These are phyloP conservation scores for Calvatia gigantea DNA, from an alignment of 768 basidiomycete genomes.

Conservation along the genomic window DNA sequence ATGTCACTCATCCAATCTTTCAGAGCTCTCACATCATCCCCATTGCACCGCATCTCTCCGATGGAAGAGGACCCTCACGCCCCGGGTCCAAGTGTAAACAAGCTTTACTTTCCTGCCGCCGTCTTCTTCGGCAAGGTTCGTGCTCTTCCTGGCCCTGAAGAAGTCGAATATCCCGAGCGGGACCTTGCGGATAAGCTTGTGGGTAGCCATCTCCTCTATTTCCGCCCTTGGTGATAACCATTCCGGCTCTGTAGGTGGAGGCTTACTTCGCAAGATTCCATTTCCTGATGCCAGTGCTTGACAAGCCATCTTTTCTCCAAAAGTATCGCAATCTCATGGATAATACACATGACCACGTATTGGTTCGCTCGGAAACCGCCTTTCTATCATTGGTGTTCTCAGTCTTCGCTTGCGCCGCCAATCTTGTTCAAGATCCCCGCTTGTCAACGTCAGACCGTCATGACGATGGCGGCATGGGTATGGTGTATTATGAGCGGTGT, in stretches of 20 bases:
- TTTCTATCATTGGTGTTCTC: slow-evolving; percentile 84
- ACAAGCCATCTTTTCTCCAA: slow-evolving; percentile 78
- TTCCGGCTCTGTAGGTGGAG: slow-evolving; percentile 54
- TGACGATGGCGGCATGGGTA: slow-evolving; percentile 84
- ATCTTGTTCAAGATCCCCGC: slow-evolving; percentile 72
- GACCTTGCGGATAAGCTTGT: slow-evolving; percentile 88
- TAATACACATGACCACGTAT: slow-evolving; percentile 46
- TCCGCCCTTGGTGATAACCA: slow-evolving; percentile 17
- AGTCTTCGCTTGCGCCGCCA: slow-evolving; percentile 87
- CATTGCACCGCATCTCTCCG: slow-evolving; percentile 73
- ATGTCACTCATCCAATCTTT: slow-evolving; percentile 92
- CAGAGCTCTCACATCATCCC: slow-evolving; percentile 69
- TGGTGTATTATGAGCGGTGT: slow-evolving; percentile 87
- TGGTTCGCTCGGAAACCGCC: slow-evolving; percentile 60
- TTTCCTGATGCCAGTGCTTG: slow-evolving; percentile 83
- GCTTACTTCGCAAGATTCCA: slow-evolving; percentile 87
- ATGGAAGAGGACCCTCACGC: slow-evolving; percentile 81
- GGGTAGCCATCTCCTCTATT: slow-evolving; percentile 27
- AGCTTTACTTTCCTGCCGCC: slow-evolving; percentile 83
- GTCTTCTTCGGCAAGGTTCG: slow-evolving; percentile 85
- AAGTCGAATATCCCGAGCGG: slow-evolving; percentile 83
- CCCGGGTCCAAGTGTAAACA: slow-evolving; percentile 77
- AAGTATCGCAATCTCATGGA: slow-evolving; percentile 76
- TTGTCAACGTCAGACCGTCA: slow-evolving; percentile 49
- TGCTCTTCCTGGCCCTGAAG: slow-evolving; percentile 78